Evolutionary conservation across 805 yeast species (phyloP).

Genomic region (Saccharomycopsis olivae): DNA sequence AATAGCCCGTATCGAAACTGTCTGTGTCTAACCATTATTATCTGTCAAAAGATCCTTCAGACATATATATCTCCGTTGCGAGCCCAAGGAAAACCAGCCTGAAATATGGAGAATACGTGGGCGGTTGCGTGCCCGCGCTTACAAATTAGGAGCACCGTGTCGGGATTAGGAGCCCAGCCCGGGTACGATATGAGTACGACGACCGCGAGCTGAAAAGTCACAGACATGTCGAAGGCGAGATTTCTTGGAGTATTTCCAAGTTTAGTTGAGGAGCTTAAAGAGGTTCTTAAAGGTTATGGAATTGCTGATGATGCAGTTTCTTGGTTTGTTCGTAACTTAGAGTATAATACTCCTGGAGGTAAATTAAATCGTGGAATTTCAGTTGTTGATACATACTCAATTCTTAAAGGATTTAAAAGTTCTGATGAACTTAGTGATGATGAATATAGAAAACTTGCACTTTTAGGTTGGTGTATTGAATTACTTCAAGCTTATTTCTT

Average conservation of each 20-base stretch:
- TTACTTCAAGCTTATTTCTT: slow-evolving; percentile 91
- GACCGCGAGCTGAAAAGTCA: too few species aligned
- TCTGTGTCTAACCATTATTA: too few species aligned
- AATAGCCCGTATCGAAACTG: too few species aligned
- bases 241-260: slow-evolving; percentile 64
- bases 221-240: too few species aligned
- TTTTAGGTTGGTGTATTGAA: slow-evolving; percentile 94
- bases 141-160: too few species aligned
- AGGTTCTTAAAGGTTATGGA: slow-evolving; percentile 52
- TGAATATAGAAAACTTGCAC: slow-evolving; percentile 76
- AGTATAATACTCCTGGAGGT: slow-evolving; percentile 93
- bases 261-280: slow-evolving; percentile 64
- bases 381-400: slow-evolving; percentile 83
- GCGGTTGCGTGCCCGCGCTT: too few species aligned
- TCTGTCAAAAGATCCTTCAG: too few species aligned
- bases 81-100: too few species aligned
- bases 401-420: slow-evolving; percentile 54
- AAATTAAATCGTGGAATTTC: slow-evolving; percentile 93
- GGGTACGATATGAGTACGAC: too few species aligned
- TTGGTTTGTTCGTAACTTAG: slow-evolving; percentile 68
- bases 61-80: too few species aligned
- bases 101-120: too few species aligned
- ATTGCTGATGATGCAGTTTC: slow-evolving; percentile 78
- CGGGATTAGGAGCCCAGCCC: too few species aligned
- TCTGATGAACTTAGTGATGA: slow-evolving; percentile 48